These are phyloP conservation scores for Massarina eburnea DNA, from an alignment of 2,329 filamentous ascomycete genomes.

Conservation along the genomic window DNA sequence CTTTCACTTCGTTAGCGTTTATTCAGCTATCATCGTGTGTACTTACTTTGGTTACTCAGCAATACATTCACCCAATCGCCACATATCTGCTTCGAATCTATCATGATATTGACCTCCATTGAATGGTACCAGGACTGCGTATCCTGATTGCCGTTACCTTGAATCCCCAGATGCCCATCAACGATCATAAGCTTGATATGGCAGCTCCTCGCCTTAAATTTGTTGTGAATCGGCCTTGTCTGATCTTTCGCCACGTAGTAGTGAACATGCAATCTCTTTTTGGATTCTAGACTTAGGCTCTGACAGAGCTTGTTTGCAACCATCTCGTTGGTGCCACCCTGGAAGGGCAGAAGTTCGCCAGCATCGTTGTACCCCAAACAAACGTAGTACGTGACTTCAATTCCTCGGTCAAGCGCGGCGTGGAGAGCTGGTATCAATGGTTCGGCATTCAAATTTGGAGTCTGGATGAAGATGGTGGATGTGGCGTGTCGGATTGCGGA, in stretches of 20 bases:
- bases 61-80: slow-evolving; percentile 63
- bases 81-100: slow-evolving; percentile 66
- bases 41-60: slow-evolving; percentile 61
- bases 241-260: slow-evolving; percentile 78
- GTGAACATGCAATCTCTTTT: slow-evolving; percentile 59
- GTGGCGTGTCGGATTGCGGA: slow-evolving; percentile 67
- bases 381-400: slow-evolving; percentile 70
- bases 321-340: slow-evolving; percentile 77
- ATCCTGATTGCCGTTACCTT: slow-evolving; percentile 78
- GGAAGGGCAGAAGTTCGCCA: slow-evolving; percentile 73
- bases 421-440: slow-evolving; percentile 65
- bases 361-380: slow-evolving; percentile 79
- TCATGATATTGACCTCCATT: slow-evolving; percentile 76
- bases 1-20: slow-evolving; percentile 2
- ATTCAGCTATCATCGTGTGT: too few relatives aligned
- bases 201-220: slow-evolving; percentile 66
- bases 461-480: slow-evolving; percentile 72
- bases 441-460: slow-evolving; percentile 73
- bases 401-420: slow-evolving; percentile 65
- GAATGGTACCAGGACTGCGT: slow-evolving; percentile 79
- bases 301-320: slow-evolving; percentile 62
- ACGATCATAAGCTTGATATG: slow-evolving; percentile 79
- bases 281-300: slow-evolving; percentile 53
- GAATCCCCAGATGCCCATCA: slow-evolving; percentile 68
- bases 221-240: slow-evolving; percentile 65